These are phyloP conservation scores for Moesziomyces aphidis DNA, from an alignment of 1,284 basidiomycete species.

Conservation along the genomic window DNA sequence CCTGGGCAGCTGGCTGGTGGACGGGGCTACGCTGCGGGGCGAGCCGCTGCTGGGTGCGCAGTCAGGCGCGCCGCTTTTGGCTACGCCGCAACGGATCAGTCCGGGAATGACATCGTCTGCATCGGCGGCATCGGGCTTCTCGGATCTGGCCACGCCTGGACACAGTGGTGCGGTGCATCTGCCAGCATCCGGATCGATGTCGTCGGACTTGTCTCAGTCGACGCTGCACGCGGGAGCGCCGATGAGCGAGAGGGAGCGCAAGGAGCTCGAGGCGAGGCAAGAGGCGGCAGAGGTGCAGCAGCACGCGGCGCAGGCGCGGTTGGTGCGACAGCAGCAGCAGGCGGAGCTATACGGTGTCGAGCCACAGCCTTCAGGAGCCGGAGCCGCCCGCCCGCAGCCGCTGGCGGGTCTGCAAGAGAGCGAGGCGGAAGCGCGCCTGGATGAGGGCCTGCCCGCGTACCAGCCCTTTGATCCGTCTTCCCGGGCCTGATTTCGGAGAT, in stretches of 20 bases:
- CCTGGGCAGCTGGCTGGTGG: constrained; percentile 46
- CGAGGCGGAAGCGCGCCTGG: constrained; percentile 21
- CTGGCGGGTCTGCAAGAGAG: constrained; percentile 35
- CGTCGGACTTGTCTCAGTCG: constrained; percentile 1
- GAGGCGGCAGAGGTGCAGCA: constrained; percentile 42
- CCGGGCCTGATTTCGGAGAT: constrained; percentile 3
- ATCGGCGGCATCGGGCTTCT: constrained; percentile 5
- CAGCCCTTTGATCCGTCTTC: constrained; percentile 26
- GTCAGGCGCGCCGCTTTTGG: background rate
- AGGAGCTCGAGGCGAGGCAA: constrained; percentile 33
- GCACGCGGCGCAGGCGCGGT: constrained; percentile 30
- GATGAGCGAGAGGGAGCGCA: constrained; percentile 29
- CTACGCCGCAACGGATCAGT: background rate
- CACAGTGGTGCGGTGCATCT: constrained; percentile 5
- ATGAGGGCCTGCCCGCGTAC: constrained; percentile 36
- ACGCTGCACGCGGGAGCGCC: constrained; percentile 4
- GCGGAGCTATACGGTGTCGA: constrained; percentile 29
- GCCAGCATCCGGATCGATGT: constrained; percentile 12
- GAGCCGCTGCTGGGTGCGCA: background rate
- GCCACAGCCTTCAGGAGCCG: constrained; percentile 10
- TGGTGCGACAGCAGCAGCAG: constrained; percentile 35
- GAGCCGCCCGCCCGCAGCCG: constrained; percentile 8
- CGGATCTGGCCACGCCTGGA: constrained; percentile 8
- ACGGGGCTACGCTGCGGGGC: constrained; percentile 19
- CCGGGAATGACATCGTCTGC: background rate